phyloP scores from a whole-genome alignment of 2,329 filamentous ascomycete genomes.

The Arthroderma sp. region DNA sequence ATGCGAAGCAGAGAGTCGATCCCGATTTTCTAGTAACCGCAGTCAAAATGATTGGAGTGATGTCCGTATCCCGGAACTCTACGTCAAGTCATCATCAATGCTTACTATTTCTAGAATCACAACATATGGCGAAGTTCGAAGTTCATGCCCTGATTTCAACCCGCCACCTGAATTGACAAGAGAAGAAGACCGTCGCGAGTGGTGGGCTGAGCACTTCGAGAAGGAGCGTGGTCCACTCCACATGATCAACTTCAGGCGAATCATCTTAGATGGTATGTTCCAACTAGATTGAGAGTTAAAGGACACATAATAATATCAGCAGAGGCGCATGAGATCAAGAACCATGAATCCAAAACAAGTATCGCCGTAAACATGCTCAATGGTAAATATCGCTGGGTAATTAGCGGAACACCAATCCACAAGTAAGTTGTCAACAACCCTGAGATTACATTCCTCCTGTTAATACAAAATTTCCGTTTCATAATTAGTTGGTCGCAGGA shows the following conservation, averaged over 20 bases:
- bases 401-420: conserved; percentile 28
- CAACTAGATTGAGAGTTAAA: background rate
- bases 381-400: conserved; percentile 25
- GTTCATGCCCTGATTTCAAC: conserved; percentile 19
- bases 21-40: conserved; percentile 12
- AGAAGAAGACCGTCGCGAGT: conserved; percentile 13
- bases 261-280: conserved; percentile 28
- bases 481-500: conserved; percentile 15
- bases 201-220: conserved; percentile 16
- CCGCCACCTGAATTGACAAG: conserved; percentile 10
- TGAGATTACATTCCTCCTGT: background rate
- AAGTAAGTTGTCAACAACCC: conserved; percentile 17
- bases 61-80: conserved; percentile 9
- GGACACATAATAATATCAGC: background rate
- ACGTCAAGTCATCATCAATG: background rate
- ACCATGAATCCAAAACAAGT: conserved; percentile 20
- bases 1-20: conserved; percentile 12
- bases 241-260: conserved; percentile 22
- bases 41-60: conserved; percentile 14
- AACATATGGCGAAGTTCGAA: conserved; percentile 25
- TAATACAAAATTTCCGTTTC: background rate
- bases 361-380: conserved; percentile 24
- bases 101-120: conserved; percentile 19
- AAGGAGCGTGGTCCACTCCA: conserved; percentile 22
- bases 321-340: conserved; percentile 28